Conservation (phyloP, 805 yeast species). For the Metschnikowia sp. region DNA sequence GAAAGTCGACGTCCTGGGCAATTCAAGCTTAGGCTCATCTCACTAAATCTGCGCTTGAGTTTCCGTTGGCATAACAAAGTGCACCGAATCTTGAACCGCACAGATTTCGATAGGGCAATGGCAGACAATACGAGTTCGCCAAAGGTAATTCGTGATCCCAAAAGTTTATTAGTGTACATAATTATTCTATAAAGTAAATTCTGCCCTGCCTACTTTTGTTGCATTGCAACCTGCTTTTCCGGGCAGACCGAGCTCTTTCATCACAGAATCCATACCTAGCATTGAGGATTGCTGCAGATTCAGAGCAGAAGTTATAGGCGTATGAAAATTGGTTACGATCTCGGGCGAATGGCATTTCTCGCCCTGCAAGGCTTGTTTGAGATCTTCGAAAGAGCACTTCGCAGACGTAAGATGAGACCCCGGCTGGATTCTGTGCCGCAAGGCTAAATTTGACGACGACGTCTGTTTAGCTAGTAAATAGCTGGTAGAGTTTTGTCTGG, state of each 20-base stretch:
- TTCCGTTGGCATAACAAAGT: constrained; percentile 2
- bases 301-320: constrained; percentile 15
- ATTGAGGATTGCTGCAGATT: constrained; percentile 15
- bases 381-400: constrained; percentile 8
- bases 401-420: constrained; percentile 4
- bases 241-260: constrained; percentile 3
- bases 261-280: constrained; percentile 3
- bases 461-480: not conserved
- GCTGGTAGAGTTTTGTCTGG: constrained; percentile 1
- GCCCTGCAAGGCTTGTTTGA: constrained; percentile 12
- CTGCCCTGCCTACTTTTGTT: constrained; percentile 4
- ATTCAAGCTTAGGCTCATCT: not conserved
- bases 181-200: constrained; percentile 3
- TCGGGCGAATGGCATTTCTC: constrained; percentile 18
- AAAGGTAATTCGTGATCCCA: not conserved
- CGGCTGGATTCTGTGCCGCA: not conserved
- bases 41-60: not conserved
- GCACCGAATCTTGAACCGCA: not conserved
- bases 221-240: not conserved
- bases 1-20: constrained; percentile 1
- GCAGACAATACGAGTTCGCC: not conserved
- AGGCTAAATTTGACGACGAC: constrained; percentile 1
- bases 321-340: constrained; percentile 16
- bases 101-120: not conserved
- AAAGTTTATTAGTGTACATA: too few relatives aligned